These are phyloP conservation scores for Alternaria ventricosa DNA, from an alignment of 2,329 filamentous ascomycete genomes.

Conservation along the genomic window DNA sequence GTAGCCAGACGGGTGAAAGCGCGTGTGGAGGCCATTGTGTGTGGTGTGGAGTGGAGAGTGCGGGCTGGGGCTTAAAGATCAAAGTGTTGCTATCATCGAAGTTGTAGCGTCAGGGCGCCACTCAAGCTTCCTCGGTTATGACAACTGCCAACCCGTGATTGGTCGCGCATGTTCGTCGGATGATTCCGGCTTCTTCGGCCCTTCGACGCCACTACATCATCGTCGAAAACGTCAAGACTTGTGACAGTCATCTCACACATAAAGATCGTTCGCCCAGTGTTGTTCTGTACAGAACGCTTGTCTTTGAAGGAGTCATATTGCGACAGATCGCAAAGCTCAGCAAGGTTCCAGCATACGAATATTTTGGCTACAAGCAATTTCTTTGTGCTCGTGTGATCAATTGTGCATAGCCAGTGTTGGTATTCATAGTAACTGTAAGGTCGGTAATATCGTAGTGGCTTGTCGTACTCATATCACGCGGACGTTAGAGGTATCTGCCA, in stretches of 20 bases:
- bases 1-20: conserved; percentile 47
- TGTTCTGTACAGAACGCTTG: neutral
- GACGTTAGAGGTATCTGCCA: neutral
- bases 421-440: neutral
- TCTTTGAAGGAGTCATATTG: neutral
- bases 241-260: conserved; percentile 3
- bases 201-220: conserved; percentile 17
- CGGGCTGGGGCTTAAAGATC: conserved; percentile 26
- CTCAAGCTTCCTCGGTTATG: conserved; percentile 23
- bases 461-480: neutral
- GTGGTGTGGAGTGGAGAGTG: conserved; percentile 34
- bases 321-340: neutral
- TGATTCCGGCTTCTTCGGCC: conserved; percentile 18
- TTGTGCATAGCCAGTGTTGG: neutral
- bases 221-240: conserved; percentile 22
- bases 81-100: conserved; percentile 36
- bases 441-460: neutral
- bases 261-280: neutral
- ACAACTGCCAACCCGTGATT: conserved; percentile 15
- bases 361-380: neutral
- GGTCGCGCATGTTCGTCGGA: conserved; percentile 12
- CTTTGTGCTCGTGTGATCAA: conserved; percentile 9
- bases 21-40: conserved; percentile 49
- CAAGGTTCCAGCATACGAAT: neutral
- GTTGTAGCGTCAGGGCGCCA: conserved; percentile 17